Evolutionary conservation across 371 early-diverging fungal species (phyloP).

Genomic region (Mucor irregularis): DNA sequence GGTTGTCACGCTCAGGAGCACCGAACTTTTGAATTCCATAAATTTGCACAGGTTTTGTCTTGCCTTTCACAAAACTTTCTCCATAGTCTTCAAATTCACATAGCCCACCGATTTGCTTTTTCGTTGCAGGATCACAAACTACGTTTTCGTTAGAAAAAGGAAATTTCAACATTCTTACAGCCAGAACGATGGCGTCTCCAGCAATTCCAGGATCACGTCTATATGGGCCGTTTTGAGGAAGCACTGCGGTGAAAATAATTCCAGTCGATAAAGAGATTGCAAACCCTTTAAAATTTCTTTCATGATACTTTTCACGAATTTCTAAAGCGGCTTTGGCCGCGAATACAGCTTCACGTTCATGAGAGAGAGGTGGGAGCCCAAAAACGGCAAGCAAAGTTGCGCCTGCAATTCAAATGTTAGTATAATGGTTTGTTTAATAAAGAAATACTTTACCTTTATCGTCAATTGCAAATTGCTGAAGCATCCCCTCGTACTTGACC

Average conservation of each 20-base stretch:
- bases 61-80: slow-evolving; percentile 61
- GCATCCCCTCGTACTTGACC: slow-evolving; percentile 55
- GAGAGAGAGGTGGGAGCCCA: slow-evolving; percentile 62
- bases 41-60: slow-evolving; percentile 51
- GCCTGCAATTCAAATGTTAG: slow-evolving; percentile 31
- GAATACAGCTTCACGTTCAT: slow-evolving; percentile 62
- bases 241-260: slow-evolving; percentile 51
- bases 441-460: slow-evolving; percentile 47
- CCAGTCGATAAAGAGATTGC: slow-evolving; percentile 63
- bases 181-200: slow-evolving; percentile 63
- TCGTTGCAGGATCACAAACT: slow-evolving; percentile 56
- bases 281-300: slow-evolving; percentile 34
- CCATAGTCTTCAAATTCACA: slow-evolving; percentile 63
- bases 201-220: slow-evolving; percentile 62
- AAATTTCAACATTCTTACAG: slow-evolving; percentile 62
- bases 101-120: slow-evolving; percentile 45
- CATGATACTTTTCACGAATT: slow-evolving; percentile 36
- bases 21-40: slow-evolving; percentile 51
- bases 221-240: slow-evolving; percentile 52
- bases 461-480: slow-evolving; percentile 67
- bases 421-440: neutral
- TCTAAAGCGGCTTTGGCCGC: slow-evolving; percentile 59
- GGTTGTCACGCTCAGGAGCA: slow-evolving; percentile 39
- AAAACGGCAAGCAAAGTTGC: slow-evolving; percentile 59
- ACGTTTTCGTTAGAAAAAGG: slow-evolving; percentile 47